Conservation (phyloP, 768 basidiomycete genomes). For the Dictyophora rubrovolvata region DNA sequence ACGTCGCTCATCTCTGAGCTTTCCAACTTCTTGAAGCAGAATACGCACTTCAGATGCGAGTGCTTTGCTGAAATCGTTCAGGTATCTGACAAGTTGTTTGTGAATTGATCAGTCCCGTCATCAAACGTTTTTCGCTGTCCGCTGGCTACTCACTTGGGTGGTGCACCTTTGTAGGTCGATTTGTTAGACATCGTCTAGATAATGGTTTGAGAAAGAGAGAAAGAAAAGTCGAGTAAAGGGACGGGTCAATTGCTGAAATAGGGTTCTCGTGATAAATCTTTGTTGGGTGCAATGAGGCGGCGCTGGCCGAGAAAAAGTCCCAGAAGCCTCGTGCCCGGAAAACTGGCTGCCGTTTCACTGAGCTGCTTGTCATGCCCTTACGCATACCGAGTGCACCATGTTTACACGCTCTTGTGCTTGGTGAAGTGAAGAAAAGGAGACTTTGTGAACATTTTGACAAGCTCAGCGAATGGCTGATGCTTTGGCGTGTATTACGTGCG, state of each 20-base stretch:
- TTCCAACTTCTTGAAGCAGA: slow-evolving; percentile 49
- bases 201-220: not conserved
- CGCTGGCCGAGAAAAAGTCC: not conserved
- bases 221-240: not conserved
- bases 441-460: not conserved
- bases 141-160: slow-evolving; percentile 1
- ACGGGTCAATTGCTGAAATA: slow-evolving; percentile 3
- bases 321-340: slow-evolving; percentile 8
- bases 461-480: not conserved
- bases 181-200: slow-evolving; percentile 5
- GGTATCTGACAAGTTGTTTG: slow-evolving; percentile 26
- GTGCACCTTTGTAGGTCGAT: slow-evolving; percentile 9
- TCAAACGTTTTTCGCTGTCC: not conserved
- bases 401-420: not conserved
- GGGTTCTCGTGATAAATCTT: not conserved
- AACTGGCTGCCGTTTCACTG: not conserved
- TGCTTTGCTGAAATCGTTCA: slow-evolving; percentile 55
- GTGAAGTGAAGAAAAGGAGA: not conserved
- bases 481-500: not conserved
- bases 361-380: not conserved
- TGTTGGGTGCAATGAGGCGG: not conserved
- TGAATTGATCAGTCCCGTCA: not conserved
- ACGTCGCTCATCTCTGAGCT: slow-evolving; percentile 48
- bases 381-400: not conserved
- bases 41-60: slow-evolving; percentile 53